Conservation (phyloP, 2,329 filamentous ascomycete genomes). For the Aspergillus amoenus region DNA sequence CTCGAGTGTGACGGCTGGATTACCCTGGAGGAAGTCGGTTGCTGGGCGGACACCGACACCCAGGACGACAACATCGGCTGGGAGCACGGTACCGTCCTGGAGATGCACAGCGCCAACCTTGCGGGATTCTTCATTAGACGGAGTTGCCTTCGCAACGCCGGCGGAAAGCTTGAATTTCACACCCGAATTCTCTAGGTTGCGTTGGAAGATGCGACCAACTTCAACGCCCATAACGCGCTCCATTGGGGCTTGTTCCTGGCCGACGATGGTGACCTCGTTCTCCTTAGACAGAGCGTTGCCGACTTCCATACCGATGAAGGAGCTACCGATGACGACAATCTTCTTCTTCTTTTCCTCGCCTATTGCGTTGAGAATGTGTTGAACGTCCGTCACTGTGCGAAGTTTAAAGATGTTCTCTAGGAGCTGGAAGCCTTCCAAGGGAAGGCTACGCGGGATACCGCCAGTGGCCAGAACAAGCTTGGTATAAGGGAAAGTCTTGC, state of each 20-base stretch:
- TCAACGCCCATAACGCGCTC: conserved; percentile 80
- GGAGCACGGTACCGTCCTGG: conserved; percentile 80
- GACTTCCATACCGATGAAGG: conserved; percentile 98
- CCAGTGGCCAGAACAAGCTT: conserved; percentile 92
- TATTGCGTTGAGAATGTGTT: conserved; percentile 75
- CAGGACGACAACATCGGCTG: conserved; percentile 86
- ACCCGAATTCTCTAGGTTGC: conserved; percentile 76
- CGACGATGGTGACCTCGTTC: conserved; percentile 82
- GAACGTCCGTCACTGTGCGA: conserved; percentile 72
- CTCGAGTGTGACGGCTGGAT: conserved; percentile 68
- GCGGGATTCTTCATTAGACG: conserved; percentile 64
- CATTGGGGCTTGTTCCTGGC: conserved; percentile 82
- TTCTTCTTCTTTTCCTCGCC: conserved; percentile 82
- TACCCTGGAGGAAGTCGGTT: conserved; percentile 77
- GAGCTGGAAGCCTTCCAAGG: conserved; percentile 81
- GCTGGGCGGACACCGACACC: conserved; percentile 86
- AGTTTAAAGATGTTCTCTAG: conserved; percentile 85
- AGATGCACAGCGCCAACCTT: conserved; percentile 78
- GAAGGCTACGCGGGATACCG: conserved; percentile 71
- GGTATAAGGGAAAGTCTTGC: conserved; percentile 71
- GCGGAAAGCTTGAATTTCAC: conserved; percentile 85
- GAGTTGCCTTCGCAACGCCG: conserved; percentile 76
- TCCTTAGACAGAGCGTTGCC: conserved; percentile 76
- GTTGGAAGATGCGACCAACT: conserved; percentile 78
- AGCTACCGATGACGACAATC: conserved; percentile 86